These are phyloP conservation scores for Boletus sensibilis DNA, from an alignment of 768 basidiomycete species.

Conservation along the genomic window DNA sequence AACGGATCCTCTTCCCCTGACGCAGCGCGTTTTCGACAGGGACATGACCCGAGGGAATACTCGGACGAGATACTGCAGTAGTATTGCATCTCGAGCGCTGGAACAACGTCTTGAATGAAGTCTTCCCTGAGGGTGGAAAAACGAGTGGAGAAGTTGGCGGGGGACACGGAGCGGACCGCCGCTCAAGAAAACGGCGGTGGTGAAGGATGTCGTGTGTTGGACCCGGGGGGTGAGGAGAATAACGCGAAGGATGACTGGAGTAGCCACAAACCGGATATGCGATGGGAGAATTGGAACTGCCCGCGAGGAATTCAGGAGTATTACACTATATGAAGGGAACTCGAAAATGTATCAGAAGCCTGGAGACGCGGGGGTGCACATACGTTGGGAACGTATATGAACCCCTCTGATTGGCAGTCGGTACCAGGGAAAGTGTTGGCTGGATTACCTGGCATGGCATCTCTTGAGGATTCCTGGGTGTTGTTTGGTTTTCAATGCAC, in stretches of 20 bases:
- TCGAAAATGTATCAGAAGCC: not conserved
- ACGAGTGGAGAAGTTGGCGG: slow-evolving; percentile 11
- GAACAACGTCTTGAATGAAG: slow-evolving; percentile 27
- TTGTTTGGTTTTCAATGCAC: slow-evolving; percentile 3
- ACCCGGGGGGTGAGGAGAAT: slow-evolving; percentile 1
- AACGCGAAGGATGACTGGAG: slow-evolving; percentile 24
- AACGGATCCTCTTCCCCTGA: slow-evolving; percentile 30
- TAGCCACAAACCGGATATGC: slow-evolving; percentile 33
- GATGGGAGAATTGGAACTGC: slow-evolving; percentile 31
- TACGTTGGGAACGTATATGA: slow-evolving; percentile 32
- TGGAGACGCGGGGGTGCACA: not conserved
- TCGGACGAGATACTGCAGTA: slow-evolving; percentile 10
- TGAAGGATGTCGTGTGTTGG: slow-evolving; percentile 7
- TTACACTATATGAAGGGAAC: slow-evolving; percentile 9
- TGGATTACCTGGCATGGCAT: not conserved
- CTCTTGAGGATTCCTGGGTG: slow-evolving; percentile 10
- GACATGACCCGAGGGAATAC: slow-evolving; percentile 16
- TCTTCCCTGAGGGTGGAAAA: slow-evolving; percentile 16
- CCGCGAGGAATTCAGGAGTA: slow-evolving; percentile 33
- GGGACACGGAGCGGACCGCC: slow-evolving; percentile 21
- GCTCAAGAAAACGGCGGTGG: slow-evolving; percentile 9
- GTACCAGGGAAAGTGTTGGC: not conserved
- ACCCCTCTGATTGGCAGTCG: slow-evolving; percentile 13
- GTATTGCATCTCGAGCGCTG: slow-evolving; percentile 30
- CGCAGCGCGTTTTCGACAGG: slow-evolving; percentile 23